Evolutionary conservation across 257 asterid genomes (phyloP).

Genomic region (Agastache rugosa): DNA sequence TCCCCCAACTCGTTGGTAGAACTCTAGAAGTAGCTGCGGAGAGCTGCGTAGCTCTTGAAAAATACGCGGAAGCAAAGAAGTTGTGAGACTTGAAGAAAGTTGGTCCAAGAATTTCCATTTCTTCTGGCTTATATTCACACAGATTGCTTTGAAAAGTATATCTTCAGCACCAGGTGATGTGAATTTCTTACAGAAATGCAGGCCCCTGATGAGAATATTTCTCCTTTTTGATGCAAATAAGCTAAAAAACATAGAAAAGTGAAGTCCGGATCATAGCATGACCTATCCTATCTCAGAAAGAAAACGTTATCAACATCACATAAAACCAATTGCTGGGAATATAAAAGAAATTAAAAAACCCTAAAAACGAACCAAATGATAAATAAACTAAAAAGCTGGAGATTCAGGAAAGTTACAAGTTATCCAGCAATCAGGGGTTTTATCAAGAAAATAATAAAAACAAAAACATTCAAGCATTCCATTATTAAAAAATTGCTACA

Average conservation of each 20-base stretch:
- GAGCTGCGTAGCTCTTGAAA: conserved; percentile 62
- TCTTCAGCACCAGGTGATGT: conserved; percentile 62
- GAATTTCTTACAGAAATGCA: conserved; percentile 60
- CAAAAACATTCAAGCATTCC: not conserved
- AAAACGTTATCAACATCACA: conserved; percentile 19
- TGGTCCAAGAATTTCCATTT: conserved; percentile 78
- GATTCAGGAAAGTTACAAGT: not conserved
- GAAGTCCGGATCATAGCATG: conserved; percentile 41
- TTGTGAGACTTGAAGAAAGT: conserved; percentile 49
- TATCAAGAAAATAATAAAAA: not conserved
- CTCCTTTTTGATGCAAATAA: conserved; percentile 51
- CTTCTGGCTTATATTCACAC: conserved; percentile 70
- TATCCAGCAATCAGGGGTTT: not conserved
- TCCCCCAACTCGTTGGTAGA: conserved; percentile 54
- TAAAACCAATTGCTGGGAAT: not conserved
- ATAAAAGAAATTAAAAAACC: not conserved
- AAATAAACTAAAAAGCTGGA: not conserved
- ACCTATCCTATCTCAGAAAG: conserved; percentile 16
- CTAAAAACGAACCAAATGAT: not conserved
- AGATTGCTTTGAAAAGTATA: conserved; percentile 61
- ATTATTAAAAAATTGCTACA: not conserved
- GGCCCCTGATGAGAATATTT: conserved; percentile 50
- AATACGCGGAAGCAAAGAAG: conserved; percentile 53
- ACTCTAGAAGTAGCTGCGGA: conserved; percentile 54
- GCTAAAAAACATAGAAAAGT: conserved; percentile 62